Conservation (phyloP, 768 basidiomycete species). For the Leccinum boreale region DNA sequence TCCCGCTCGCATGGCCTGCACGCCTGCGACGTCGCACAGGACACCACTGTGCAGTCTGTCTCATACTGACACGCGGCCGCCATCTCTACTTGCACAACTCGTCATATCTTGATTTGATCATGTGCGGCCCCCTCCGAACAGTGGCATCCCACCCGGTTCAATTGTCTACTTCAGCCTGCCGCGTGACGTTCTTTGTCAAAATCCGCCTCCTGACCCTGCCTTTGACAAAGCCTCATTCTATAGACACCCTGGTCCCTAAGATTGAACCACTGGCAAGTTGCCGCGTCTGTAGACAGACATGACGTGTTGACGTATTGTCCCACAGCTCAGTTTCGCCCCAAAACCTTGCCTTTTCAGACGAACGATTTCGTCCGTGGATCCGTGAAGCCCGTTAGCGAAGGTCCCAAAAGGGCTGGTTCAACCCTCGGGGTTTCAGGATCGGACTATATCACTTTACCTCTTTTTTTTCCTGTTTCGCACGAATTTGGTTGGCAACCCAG, state of each 20-base stretch:
- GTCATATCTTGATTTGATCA: slow-evolving; percentile 5
- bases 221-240: slow-evolving; percentile 3
- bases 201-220: slow-evolving; percentile 14
- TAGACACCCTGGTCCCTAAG: slow-evolving; percentile 4
- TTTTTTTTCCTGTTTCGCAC: slow-evolving; percentile 12
- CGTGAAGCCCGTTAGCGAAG: slow-evolving; percentile 10
- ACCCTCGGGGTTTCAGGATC: slow-evolving; percentile 12
- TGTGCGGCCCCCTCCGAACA: slow-evolving; percentile 1
- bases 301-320: slow-evolving; percentile 23
- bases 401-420: slow-evolving; percentile 6
- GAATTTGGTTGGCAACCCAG: slow-evolving; percentile 10
- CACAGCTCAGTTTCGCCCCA: slow-evolving; percentile 4
- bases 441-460: slow-evolving; percentile 10
- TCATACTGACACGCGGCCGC: slow-evolving; percentile 17
- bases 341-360: slow-evolving; percentile 11
- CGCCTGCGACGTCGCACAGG: slow-evolving; percentile 14
- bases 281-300: slow-evolving; percentile 22
- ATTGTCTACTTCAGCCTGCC: slow-evolving; percentile 15
- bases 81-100: neutral
- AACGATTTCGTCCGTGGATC: slow-evolving; percentile 8
- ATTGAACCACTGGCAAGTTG: slow-evolving; percentile 6
- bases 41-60: slow-evolving; percentile 3
- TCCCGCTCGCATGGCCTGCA: slow-evolving; percentile 18
- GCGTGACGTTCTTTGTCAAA: slow-evolving; percentile 14
- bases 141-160: slow-evolving; percentile 3